phyloP scores from a whole-genome alignment of 2,329 filamentous ascomycete species.

The Mollisia scopiformis region DNA sequence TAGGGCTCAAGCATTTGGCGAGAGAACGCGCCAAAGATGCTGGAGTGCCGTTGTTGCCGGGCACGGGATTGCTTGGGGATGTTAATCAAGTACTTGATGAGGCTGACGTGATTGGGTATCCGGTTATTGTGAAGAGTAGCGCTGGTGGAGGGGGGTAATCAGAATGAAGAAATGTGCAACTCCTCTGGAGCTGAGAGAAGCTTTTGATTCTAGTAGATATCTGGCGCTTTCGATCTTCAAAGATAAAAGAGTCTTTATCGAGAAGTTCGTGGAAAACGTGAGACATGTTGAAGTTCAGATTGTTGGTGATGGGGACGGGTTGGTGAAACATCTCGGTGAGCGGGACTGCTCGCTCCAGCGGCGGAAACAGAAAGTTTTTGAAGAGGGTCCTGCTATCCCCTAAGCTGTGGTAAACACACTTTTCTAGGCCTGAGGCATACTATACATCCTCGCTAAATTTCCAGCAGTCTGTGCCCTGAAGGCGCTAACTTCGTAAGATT shows the following conservation, averaged over 20 bases:
- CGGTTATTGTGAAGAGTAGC: conserved; percentile 58
- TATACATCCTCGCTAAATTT: no score
- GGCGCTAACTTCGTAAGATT: no score
- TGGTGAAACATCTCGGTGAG: conserved; percentile 43
- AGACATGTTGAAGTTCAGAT: conserved; percentile 53
- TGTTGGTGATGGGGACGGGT: conserved; percentile 45
- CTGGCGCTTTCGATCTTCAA: conserved; percentile 10
- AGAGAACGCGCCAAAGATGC: conserved; percentile 3
- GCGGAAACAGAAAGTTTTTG: conserved; percentile 53
- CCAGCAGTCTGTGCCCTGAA: no score
- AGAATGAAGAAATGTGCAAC: conserved; percentile 45
- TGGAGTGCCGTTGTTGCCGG: conserved; percentile 3
- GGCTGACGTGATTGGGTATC: conserved; percentile 39
- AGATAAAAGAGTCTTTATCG: conserved; percentile 40
- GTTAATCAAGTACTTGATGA: conserved; percentile 15
- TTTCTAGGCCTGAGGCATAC: no score
- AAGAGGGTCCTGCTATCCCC: conserved; percentile 47
- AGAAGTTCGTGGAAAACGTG: conserved; percentile 46
- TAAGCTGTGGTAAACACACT: no score
- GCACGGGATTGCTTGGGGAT: conserved; percentile 5
- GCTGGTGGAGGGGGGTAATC: conserved; percentile 66
- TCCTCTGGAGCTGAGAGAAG: conserved; percentile 46
- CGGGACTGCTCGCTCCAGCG: conserved; percentile 53
- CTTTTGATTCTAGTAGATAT: conserved; percentile 43
- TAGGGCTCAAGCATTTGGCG: conserved; percentile 8